Base-by-base conservation (phyloP, 2,329 filamentous ascomycete species). In the Teratosphaeriaceae sp. region DNA sequence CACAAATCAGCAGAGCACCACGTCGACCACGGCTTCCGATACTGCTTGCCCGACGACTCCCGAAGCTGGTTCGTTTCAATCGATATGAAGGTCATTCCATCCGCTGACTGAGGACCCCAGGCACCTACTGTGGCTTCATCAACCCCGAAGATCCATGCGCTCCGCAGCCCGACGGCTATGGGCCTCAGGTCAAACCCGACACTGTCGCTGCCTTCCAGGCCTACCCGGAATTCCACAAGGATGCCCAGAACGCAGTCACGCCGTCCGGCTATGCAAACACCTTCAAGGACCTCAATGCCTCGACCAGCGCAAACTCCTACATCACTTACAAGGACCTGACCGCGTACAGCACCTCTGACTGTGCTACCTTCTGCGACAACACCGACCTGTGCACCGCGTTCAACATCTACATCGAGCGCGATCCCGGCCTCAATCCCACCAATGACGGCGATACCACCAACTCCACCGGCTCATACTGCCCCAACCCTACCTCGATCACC, bases 81-180 rank as follows among this genome's bases (percentile, higher is more conserved):
- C 18, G 8, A 19, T 26, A 13, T 13, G 11, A 19, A 35, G 20
- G 5, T 19, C 23, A 5, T n/a, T 21, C 27, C 26, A 18, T 27
- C 6, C 20, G 40, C 20, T 26, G 23, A 23, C 23, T 18, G 19
- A 18, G 4, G 6, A 19, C 3, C 13, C 16, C 15, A 19, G 58
- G 58, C 26, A 62, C 58, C 7, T 61, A 53, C 50, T 61, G 60
- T 37, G 62, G 63, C 18, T 65, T 65, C 49, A 60, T 64, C 51
- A 65, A 65, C 46, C 63, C 63, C 6, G 51, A 62, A 19, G 63
- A 65, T 38, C 51, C 62, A 36, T 67, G 63, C 47, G 57, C 61
- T 18, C 55, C 61, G 43, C 63, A 66, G 46, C 62, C 63, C 12
- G 59, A 64, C 41, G 60, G 56, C 16, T 58, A 60, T 38, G 63